A percentile compares a stretch with the other conserved stretches of the same genome.
These are phyloP conservation scores for Cercospora sp. DNA, from an alignment of 2,329 filamentous ascomycete species.

Conservation along the genomic window DNA sequence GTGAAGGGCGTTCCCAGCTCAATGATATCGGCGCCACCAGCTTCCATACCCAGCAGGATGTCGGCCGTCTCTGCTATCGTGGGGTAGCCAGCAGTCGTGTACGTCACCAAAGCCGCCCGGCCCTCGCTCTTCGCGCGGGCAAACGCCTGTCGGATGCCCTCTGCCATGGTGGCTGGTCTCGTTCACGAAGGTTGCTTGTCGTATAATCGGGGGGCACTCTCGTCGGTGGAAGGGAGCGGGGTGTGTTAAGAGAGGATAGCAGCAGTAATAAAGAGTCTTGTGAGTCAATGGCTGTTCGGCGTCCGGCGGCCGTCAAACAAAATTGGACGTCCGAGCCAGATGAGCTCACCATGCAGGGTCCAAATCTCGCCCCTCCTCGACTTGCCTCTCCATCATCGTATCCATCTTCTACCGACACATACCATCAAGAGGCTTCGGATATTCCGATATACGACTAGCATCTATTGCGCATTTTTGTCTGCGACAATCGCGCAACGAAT, in stretches of 20 bases:
- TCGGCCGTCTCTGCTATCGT: conserved; percentile 77
- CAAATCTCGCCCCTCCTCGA: neutral
- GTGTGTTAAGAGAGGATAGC: neutral
- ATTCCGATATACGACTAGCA: neutral
- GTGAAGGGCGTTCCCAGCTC: conserved; percentile 96
- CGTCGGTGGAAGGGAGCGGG: neutral
- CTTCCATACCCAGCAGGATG: conserved; percentile 85
- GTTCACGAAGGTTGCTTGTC: neutral
- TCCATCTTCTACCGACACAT: neutral
- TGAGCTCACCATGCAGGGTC: conserved; percentile 8
- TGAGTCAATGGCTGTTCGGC: conserved; percentile 6
- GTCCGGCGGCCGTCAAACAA: neutral
- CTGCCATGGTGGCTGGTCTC: conserved; percentile 40
- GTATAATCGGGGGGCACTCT: neutral
- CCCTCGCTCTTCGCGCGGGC: conserved; percentile 53
- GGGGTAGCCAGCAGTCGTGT: conserved; percentile 93
- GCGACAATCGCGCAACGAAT: neutral
- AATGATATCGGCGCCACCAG: conserved; percentile 90
- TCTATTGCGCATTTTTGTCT: neutral
- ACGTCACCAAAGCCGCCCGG: conserved; percentile 80
- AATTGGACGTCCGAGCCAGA: neutral
- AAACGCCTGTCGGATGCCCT: conserved; percentile 53
- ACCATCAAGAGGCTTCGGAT: neutral
- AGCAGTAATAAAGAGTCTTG: neutral
- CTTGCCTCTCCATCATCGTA: neutral